Evolutionary conservation across 2,329 filamentous ascomycete genomes (phyloP), one percentile per base, ranked within the genome.

Genomic region (Zopfia rhizophila): DNA sequence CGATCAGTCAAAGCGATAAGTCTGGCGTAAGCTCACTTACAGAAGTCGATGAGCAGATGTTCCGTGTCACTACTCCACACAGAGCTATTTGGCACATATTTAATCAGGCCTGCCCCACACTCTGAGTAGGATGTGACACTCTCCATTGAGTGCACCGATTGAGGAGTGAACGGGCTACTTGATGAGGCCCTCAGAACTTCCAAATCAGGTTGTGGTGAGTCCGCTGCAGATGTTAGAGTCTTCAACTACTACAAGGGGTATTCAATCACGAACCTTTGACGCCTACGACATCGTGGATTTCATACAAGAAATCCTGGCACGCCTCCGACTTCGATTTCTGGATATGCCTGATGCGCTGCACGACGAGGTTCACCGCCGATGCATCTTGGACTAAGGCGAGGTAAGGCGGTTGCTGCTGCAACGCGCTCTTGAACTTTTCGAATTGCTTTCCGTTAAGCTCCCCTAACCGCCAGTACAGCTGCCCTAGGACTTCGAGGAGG

Each of bases 401-500:
- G 45, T 68, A 69, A 1, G 58, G 47, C 32, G 60, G 56, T 21
- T 63, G 61, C 36, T 57, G 53, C 42, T 65, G 63, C 6, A 69
- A 52, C 19, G 56, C 45, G 4, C 31, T 38, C 46, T 69, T 69
- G 61, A 69, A 66, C 47, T 63, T 67, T 35, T 69, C 65, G 25
- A 68, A 69, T 38, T 68, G 66, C 47, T 66, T 69, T 41, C 65
- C 66, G 53, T 69, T 67, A 43, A 69, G 66, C 33, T 69, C 66
- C 24, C 65, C 65, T 37, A 69, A 38, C 12, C 66, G 58, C 66
- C 66, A 69, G 47, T 68, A 69, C 3, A 68, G 53, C 32, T 69
- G 66, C n/a, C 66, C 66, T 4, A 69, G 58, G 8, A 69, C 65
- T 43, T 69, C 63, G 2, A 69, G 45, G 7, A 68, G 51, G 8